Percentiles rank a stretch among this genome's conserved stretches.
Evolutionary conservation across 2,329 filamentous ascomycete genomes (phyloP).

Genomic region (Trichoderma endophyticum): DNA sequence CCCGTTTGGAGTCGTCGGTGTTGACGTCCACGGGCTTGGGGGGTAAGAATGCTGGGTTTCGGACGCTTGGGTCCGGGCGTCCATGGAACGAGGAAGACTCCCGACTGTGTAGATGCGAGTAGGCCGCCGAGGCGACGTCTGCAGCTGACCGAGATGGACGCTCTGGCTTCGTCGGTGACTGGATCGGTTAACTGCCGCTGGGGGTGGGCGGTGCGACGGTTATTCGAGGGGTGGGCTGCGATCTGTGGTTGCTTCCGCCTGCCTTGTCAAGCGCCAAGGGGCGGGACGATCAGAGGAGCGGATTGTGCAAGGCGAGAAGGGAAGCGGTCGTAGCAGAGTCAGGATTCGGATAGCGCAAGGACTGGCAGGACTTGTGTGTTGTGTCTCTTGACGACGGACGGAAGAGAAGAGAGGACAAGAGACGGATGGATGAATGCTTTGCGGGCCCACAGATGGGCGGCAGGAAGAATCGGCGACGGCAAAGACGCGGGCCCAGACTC

Average conservation of each 20-base stretch:
- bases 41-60: slow-evolving; percentile 40
- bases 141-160: not conserved
- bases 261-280: not conserved
- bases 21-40: slow-evolving; percentile 32
- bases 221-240: not conserved
- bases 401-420: not conserved
- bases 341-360: not conserved
- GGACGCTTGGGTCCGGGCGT: slow-evolving; percentile 37
- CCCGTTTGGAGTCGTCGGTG: slow-evolving; percentile 27
- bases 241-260: slow-evolving; percentile 1
- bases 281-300: not conserved
- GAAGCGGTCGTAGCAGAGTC: not conserved
- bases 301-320: not conserved
- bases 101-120: slow-evolving; percentile 9
- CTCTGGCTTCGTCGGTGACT: slow-evolving; percentile 15
- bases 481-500: not conserved
- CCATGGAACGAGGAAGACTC: slow-evolving; percentile 35
- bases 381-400: not conserved
- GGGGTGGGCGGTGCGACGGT: not conserved
- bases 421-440: not conserved
- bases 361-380: not conserved
- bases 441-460: slow-evolving; percentile 10
- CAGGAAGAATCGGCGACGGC: slow-evolving; percentile 13
- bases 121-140: slow-evolving; percentile 18
- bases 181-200: not conserved